Conservation (phyloP, 2,329 filamentous ascomycete species). For the Fusarium buharicum region DNA sequence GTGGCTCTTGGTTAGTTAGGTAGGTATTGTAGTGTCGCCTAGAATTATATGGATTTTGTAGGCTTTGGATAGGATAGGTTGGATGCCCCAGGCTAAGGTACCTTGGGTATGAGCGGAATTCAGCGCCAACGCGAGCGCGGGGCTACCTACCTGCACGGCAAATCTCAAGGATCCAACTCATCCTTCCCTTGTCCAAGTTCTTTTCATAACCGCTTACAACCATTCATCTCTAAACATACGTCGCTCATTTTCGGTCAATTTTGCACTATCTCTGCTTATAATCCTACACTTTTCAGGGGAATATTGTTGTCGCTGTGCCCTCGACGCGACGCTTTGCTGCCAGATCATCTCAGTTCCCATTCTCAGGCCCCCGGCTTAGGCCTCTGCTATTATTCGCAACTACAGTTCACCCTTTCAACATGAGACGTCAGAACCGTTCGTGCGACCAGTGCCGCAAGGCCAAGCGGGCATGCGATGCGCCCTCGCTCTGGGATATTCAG, state of each 20-base stretch:
- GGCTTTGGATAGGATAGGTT: constrained; percentile 5
- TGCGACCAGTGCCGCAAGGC: constrained; percentile 47
- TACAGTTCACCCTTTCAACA: constrained; percentile 18
- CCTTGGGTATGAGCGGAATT: background rate
- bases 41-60: constrained; percentile 9
- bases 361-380: constrained; percentile 9
- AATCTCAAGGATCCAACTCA: constrained; percentile 42
- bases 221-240: constrained; percentile 19
- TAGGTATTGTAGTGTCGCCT: background rate
- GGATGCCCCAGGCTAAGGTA: background rate
- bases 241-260: constrained; percentile 22
- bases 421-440: constrained; percentile 46
- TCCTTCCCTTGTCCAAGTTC: constrained; percentile 21
- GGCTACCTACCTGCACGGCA: constrained; percentile 30
- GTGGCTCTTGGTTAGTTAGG: too few relatives aligned
- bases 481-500: constrained; percentile 46
- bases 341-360: too few relatives aligned
- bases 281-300: background rate
- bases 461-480: constrained; percentile 46
- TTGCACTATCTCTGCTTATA: background rate
- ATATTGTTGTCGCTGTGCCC: constrained; percentile 16
- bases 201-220: constrained; percentile 17
- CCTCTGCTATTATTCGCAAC: constrained; percentile 7
- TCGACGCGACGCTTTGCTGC: constrained; percentile 16
- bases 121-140: constrained; percentile 25